These are phyloP conservation scores for Saccharomycopsis hybrid DNA, from an alignment of 1,139 yeast genomes.

Conservation along the genomic window DNA sequence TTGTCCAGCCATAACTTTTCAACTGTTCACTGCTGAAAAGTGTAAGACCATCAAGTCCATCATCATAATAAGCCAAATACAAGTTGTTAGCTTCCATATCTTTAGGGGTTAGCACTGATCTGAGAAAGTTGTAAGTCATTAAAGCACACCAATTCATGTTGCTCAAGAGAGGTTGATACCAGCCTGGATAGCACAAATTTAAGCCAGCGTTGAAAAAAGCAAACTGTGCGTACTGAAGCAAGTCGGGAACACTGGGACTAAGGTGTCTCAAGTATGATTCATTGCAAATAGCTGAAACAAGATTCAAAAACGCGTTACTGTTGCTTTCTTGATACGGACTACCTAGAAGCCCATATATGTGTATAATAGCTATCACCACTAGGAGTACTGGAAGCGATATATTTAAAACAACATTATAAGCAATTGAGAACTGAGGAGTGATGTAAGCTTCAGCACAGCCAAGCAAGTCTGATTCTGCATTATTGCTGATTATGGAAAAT, in stretches of 20 bases:
- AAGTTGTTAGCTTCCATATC: slow-evolving; percentile 14
- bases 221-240: slow-evolving; percentile 49
- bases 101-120: not conserved
- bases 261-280: slow-evolving; percentile 48
- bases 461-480: slow-evolving; percentile 32
- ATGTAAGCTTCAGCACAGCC: slow-evolving; percentile 45
- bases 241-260: slow-evolving; percentile 49
- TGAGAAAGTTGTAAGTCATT: slow-evolving; percentile 27
- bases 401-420: slow-evolving; percentile 36
- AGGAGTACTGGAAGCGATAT: slow-evolving; percentile 39
- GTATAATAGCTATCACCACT: slow-evolving; percentile 37
- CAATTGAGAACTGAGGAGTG: slow-evolving; percentile 42
- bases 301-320: slow-evolving; percentile 45
- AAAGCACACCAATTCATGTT: slow-evolving; percentile 35
- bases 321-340: slow-evolving; percentile 61
- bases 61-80: slow-evolving; percentile 22
- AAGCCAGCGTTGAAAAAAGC: slow-evolving; percentile 52
- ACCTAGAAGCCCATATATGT: slow-evolving; percentile 32
- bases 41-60: slow-evolving; percentile 26
- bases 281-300: slow-evolving; percentile 58
- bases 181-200: slow-evolving; percentile 57
- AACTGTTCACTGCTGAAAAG: slow-evolving; percentile 16
- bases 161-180: slow-evolving; percentile 48
- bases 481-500: slow-evolving; percentile 32
- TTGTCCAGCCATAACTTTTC: slow-evolving; percentile 33